Evolutionary conservation across 305 asterid genomes (phyloP).

Genomic region (Solanum hybrid): DNA sequence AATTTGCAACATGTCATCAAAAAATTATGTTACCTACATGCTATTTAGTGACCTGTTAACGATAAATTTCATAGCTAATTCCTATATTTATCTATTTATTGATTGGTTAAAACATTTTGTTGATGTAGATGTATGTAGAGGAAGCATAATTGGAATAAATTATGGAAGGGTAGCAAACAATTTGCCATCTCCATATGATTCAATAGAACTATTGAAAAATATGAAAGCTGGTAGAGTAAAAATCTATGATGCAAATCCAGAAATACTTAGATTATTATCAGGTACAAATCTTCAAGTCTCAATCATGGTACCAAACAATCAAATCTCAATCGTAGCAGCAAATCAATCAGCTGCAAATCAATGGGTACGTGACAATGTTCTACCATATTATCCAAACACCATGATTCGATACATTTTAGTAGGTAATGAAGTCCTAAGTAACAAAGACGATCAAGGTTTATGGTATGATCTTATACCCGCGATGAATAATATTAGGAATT

Average conservation of each 20-base stretch:
- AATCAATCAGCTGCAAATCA: constrained; percentile 34
- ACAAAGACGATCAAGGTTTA: constrained; percentile 5
- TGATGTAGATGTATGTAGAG: neutral
- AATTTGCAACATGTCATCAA: neutral
- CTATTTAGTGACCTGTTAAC: neutral
- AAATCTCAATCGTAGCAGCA: constrained; percentile 38
- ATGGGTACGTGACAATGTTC: constrained; percentile 50
- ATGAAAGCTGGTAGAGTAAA: constrained; percentile 40
- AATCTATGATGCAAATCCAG: constrained; percentile 59
- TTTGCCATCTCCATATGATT: constrained; percentile 44
- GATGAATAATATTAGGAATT: constrained; percentile 36
- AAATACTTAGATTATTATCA: constrained; percentile 47
- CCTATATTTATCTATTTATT: neutral
- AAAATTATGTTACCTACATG: neutral
- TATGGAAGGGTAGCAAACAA: constrained; percentile 53
- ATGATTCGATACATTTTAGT: constrained; percentile 48
- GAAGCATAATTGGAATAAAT: constrained; percentile 49
- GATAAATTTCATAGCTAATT: neutral
- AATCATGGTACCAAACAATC: constrained; percentile 47
- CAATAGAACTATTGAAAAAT: constrained; percentile 33
- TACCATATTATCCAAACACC: constrained; percentile 47
- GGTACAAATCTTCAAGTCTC: constrained; percentile 43
- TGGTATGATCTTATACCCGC: constrained; percentile 71
- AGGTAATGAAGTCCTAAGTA: constrained; percentile 62
- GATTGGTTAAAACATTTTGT: neutral